Evolutionary conservation across 148 eudicot species (phyloP), one percentile per base, ranked within the genome.

Genomic region (Vaccinium myrtillus): DNA sequence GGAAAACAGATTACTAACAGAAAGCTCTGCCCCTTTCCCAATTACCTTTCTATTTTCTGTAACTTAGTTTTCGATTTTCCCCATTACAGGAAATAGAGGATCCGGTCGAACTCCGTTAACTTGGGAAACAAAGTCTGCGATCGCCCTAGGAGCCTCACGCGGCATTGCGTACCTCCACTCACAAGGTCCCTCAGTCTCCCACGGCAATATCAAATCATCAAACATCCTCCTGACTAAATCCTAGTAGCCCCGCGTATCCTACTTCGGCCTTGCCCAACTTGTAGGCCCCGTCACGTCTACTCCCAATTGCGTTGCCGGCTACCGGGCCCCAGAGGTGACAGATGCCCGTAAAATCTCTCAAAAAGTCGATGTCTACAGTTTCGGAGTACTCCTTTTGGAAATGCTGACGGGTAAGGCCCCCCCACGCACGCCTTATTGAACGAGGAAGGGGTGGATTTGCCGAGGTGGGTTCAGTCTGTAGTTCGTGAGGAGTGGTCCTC

Each of bases 401-500:
- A 93, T 95, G 36, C 85, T 95, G n/a, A 95, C 98, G 0, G 98
- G 98, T 2, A 95, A 95, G 87, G 89, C 98, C 15, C 98, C 15
- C 98, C 98, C 4, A 94, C 93, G 82, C 98, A 95, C 61, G 97
- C 98, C 9, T 90, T 97, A 0, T 71, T 27, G 30, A 27, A 27
- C 30, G 30, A 27, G 30, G 30, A 27, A 27, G 30, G 30, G 30
- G 30, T 27, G 30, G 30, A 27, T 27, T 27, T 27, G 30, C 30
- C 30, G 30, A 27, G 30, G 30, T 27, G 30, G 30, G 30, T 27
- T 27, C 30, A 27, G 30, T 27, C 30, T 27, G 30, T 27, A 0
- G 30, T 27, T 27, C 30, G 30, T 0, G 30, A 27, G 30, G 30
- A 27, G 30, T 27, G 30, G 30, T 27, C 30, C 30, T 27, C 30